Evolutionary conservation across 2,329 filamentous ascomycete species (phyloP).

Genomic region (Fusarium sororula): DNA sequence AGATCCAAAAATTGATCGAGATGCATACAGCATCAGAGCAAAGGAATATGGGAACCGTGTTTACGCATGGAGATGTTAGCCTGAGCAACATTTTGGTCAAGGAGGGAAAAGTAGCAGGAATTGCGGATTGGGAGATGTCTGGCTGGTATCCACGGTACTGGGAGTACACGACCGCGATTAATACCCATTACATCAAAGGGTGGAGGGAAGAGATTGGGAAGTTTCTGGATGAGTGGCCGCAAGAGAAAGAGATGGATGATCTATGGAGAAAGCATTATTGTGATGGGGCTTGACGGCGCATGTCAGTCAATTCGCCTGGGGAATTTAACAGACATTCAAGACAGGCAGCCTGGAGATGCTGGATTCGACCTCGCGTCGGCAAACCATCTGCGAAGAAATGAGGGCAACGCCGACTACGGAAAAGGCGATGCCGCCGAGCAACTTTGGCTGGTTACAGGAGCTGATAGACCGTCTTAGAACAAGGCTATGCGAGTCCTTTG

Average conservation of each 20-base stretch:
- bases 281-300: neutral
- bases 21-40: neutral
- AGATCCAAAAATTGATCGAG: neutral
- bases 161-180: neutral
- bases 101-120: neutral
- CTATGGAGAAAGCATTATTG: neutral
- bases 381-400: fast-evolving
- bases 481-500: neutral
- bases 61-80: neutral
- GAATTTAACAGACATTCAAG: neutral
- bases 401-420: fast-evolving
- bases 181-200: neutral
- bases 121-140: neutral
- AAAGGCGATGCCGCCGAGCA: neutral
- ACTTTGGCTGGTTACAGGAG: neutral
- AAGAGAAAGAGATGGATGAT: neutral
- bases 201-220: neutral
- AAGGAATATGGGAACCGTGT: neutral
- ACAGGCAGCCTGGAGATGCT: neutral
- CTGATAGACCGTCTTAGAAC: neutral
- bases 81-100: neutral
- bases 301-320: neutral
- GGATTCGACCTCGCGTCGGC: neutral
- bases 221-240: neutral
- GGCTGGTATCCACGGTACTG: neutral